These are phyloP conservation scores for Leccinum boreale DNA, from an alignment of 768 basidiomycete genomes.

Conservation along the genomic window DNA sequence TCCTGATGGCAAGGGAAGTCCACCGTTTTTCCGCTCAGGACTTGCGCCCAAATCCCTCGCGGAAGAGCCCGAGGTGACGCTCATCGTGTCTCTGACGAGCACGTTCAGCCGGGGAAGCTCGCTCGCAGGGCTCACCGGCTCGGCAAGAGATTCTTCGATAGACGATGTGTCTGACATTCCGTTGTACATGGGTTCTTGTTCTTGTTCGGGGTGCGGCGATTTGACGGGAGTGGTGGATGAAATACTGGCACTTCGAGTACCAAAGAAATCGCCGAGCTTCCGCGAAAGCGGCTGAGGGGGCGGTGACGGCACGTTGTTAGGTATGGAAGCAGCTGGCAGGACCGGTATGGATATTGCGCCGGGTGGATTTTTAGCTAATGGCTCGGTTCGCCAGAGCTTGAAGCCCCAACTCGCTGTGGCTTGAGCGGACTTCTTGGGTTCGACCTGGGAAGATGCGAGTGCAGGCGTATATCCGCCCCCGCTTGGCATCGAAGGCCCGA, in stretches of 20 bases:
- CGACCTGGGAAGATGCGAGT: conserved; percentile 24
- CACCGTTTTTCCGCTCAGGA: conserved; percentile 24
- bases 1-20: conserved; percentile 10
- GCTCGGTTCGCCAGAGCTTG: conserved; percentile 60
- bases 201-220: conserved; percentile 25
- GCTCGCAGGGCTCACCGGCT: conserved; percentile 33
- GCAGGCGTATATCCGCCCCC: conserved; percentile 13
- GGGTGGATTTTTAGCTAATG: conserved; percentile 26
- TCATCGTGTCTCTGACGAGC: conserved; percentile 30
- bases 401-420: conserved; percentile 58
- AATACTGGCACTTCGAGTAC: conserved; percentile 47
- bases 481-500: conserved; percentile 39
- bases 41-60: conserved; percentile 26
- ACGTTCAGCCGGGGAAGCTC: conserved; percentile 26
- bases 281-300: conserved; percentile 49
- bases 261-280: conserved; percentile 73
- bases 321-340: conserved; percentile 14
- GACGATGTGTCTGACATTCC: conserved; percentile 36
- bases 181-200: conserved; percentile 24
- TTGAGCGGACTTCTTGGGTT: conserved; percentile 31
- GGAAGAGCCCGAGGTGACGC: conserved; percentile 26
- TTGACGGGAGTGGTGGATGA: conserved; percentile 40
- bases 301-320: conserved; percentile 21
- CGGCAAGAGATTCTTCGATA: conserved; percentile 34
- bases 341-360: conserved; percentile 30